These are phyloP conservation scores for Podospora australis DNA, from an alignment of 495 filamentous ascomycete genomes.

Conservation along the genomic window DNA sequence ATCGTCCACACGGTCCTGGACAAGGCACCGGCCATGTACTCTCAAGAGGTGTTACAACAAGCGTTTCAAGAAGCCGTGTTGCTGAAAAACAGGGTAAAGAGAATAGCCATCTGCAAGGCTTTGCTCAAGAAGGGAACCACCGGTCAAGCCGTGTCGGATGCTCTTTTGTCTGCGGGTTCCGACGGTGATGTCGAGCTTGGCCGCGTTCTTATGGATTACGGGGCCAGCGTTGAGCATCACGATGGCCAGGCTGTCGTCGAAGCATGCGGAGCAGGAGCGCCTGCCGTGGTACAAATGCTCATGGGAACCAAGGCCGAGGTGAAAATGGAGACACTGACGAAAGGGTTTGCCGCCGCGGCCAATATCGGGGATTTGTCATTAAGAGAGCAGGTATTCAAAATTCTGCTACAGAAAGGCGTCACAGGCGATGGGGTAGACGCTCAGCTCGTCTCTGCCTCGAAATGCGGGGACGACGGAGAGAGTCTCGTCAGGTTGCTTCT, in stretches of 20 bases:
- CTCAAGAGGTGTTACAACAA: slow-evolving; percentile 20
- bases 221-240: slow-evolving; percentile 38
- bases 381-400: slow-evolving; percentile 34
- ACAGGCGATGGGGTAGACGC: slow-evolving; percentile 36
- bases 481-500: slow-evolving; percentile 37
- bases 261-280: slow-evolving; percentile 34
- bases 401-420: slow-evolving; percentile 36
- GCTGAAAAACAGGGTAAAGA: slow-evolving; percentile 20
- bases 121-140: slow-evolving; percentile 34
- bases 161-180: slow-evolving; percentile 34
- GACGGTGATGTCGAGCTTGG: slow-evolving; percentile 41
- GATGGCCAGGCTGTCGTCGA: slow-evolving; percentile 41
- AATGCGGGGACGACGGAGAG: slow-evolving; percentile 38
- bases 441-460: slow-evolving; percentile 38
- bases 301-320: slow-evolving; percentile 25
- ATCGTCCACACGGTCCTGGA: slow-evolving; percentile 33
- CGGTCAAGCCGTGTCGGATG: slow-evolving; percentile 31
- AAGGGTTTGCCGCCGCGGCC: slow-evolving; percentile 40
- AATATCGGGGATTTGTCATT: slow-evolving; percentile 33
- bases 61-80: slow-evolving; percentile 30
- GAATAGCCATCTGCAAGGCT: slow-evolving; percentile 28
- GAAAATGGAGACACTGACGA: slow-evolving; percentile 28
- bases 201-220: slow-evolving; percentile 33
- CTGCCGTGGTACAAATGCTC: slow-evolving; percentile 37
- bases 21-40: slow-evolving; percentile 22